Percentiles rank a stretch among this genome's conserved stretches.
phyloP scores from a whole-genome alignment of 805 yeast genomes.

The Teunomyces atbi region DNA sequence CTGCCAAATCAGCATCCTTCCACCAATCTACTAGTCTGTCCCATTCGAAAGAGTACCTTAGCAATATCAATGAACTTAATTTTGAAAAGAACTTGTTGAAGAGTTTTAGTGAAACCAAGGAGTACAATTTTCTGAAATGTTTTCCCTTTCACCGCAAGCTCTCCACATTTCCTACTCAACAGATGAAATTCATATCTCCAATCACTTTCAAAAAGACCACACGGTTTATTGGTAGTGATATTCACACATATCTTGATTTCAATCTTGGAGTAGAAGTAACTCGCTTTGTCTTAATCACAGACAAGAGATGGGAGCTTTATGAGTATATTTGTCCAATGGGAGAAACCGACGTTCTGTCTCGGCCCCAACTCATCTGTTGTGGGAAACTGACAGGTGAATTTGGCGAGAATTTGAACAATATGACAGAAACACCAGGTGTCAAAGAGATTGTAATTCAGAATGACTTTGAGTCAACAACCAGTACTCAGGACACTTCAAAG shows the following conservation, averaged over 20 bases:
- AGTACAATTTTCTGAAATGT: conserved; percentile 68
- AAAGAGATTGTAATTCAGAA: conserved; percentile 12
- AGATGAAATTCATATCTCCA: conserved; percentile 32
- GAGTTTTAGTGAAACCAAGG: conserved; percentile 44
- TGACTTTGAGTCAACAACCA: conserved; percentile 16
- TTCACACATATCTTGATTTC: conserved; percentile 29
- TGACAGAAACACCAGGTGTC: conserved; percentile 15
- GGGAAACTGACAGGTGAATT: conserved; percentile 71
- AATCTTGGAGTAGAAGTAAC: conserved; percentile 54
- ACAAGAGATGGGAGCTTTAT: conserved; percentile 73
- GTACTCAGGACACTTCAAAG: conserved; percentile 27
- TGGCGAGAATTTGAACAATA: conserved; percentile 48
- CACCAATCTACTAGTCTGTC: conserved; percentile 1
- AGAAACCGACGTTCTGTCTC: conserved; percentile 24
- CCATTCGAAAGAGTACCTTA: background rate
- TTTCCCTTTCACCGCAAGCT: conserved; percentile 76
- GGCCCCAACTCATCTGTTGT: conserved; percentile 60
- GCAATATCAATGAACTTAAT: conserved; percentile 6
- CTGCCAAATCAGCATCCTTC: background rate
- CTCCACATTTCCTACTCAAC: conserved; percentile 55
- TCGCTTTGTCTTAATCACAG: conserved; percentile 62
- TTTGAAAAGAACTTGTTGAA: conserved; percentile 19
- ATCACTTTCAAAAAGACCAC: conserved; percentile 24
- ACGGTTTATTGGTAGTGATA: conserved; percentile 29
- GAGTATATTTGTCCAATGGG: conserved; percentile 44